Base-by-base conservation (phyloP, 257 asterid species). In the Solanum dulcamara region DNA sequence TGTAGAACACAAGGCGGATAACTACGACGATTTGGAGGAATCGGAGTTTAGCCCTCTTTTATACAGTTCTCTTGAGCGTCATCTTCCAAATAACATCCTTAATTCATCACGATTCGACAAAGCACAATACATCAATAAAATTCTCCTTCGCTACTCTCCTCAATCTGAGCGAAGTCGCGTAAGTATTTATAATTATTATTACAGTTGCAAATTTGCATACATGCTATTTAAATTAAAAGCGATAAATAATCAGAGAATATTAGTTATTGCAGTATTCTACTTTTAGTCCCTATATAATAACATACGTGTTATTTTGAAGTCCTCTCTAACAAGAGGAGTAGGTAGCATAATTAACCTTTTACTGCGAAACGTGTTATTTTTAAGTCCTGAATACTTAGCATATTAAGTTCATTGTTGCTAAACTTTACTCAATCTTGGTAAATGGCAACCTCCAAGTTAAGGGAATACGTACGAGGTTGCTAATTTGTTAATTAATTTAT, bases 41-140 rank as follows among this genome's bases (percentile, higher is more conserved):
- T 53, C 20, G 62, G 26, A 53, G 20, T 53, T 94, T 87, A 91
- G 94, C 3, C 89, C 96, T 98, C 75, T 88, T 84, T 85, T 96
- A 57, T 94, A 92, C 80, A 93, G 94, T 92, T 89, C 94, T 20
- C 83, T 96, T 85, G 98, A 96, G 91, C 90, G 93, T 80, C 92
- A 93, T 84, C 92, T 96, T 85, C 96, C 99, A 37, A 93, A 92
- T 4, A 82, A 87, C 72, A 2, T 53, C 0, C 24, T 53, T 20
- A 53, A 53, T 20, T 53, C 24, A 20, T 53, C 62, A 20, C 62
- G 62, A 53, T 26, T 53, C 26, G 2, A 7, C 20, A 53, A 53
- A 53, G 5, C 11, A 18, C 12, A 22, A 53, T 53, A 53, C 62
- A 1, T 53, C 12, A 53, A 53, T 53, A 12, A 20, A 53, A 53